Conservation (phyloP, 148 eudicot genomes). For the Dianthus caryophyllus region DNA sequence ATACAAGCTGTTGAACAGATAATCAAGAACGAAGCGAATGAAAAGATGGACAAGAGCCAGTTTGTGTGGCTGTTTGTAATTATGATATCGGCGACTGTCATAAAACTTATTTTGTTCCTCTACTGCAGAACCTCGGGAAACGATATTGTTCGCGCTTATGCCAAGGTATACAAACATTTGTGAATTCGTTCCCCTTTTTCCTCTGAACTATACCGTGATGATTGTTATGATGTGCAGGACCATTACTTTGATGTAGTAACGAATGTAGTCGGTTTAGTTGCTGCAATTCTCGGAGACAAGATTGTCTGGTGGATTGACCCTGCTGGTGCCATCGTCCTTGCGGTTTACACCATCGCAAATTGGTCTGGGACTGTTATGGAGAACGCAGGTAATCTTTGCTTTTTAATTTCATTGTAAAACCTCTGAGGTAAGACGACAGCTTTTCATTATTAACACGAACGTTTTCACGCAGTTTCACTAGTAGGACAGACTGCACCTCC, state of each 20-base stretch:
- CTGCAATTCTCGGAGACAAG: conserved; percentile 64
- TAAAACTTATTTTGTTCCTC: conserved; percentile 57
- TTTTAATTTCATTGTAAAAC: too few relatives aligned
- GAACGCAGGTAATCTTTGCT: conserved; percentile 52
- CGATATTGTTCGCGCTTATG: conserved; percentile 70
- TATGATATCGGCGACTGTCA: conserved; percentile 54
- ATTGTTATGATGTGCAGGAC: conserved; percentile 34
- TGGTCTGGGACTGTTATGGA: conserved; percentile 76
- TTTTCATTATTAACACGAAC: too few relatives aligned
- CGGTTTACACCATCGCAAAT: conserved; percentile 59
- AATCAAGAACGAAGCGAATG: conserved; percentile 37
- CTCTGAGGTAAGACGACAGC: too few relatives aligned
- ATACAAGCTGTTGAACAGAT: conserved; percentile 55
- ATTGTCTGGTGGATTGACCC: conserved; percentile 80
- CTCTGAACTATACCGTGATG: background rate
- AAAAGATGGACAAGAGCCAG: conserved; percentile 42
- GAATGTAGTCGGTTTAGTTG: conserved; percentile 62
- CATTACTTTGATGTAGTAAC: conserved; percentile 84
- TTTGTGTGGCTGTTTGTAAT: conserved; percentile 59
- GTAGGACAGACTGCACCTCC: conserved; percentile 81
- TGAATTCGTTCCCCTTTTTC: too few relatives aligned
- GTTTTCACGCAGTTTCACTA: conserved; percentile 40
- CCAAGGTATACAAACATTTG: conserved; percentile 38
- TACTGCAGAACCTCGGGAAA: conserved; percentile 68
- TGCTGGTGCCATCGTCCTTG: conserved; percentile 57